Percentiles rank a stretch among this genome's conserved stretches.
Conservation (phyloP, 371 early-diverging fungal species). For the Mortierella sp. region DNA sequence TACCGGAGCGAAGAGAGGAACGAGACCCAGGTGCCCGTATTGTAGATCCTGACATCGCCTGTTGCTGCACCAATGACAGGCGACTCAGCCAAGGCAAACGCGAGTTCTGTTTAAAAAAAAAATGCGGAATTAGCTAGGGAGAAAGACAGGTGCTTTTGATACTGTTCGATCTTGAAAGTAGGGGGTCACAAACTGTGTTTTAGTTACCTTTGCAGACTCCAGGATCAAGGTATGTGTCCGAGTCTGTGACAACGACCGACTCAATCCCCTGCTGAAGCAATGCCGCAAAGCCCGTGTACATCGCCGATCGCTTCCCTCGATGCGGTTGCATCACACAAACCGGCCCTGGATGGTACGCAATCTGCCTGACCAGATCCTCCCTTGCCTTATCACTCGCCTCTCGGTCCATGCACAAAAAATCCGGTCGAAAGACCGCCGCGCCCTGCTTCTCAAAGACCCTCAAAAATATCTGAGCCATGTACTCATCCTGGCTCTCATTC, state of each 20-base stretch:
- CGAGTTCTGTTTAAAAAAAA: conserved; percentile 56
- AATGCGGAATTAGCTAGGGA: no score
- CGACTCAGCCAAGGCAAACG: conserved; percentile 63
- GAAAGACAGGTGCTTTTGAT: no score
- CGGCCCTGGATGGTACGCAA: conserved; percentile 57
- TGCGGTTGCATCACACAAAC: conserved; percentile 71
- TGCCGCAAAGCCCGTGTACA: conserved; percentile 73
- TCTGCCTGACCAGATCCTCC: conserved; percentile 35
- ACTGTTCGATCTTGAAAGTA: no score
- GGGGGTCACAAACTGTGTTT: no score
- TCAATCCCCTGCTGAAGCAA: conserved; percentile 66
- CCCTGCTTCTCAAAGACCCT: conserved; percentile 63
- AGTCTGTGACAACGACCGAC: conserved; percentile 72
- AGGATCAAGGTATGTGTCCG: conserved; percentile 72
- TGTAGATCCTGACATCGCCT: conserved; percentile 76
- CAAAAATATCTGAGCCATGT: conserved; percentile 71
- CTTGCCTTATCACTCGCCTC: conserved; percentile 36
- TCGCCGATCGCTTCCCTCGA: conserved; percentile 71
- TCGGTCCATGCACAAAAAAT: conserved; percentile 59
- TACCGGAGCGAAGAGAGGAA: conserved; percentile 75
- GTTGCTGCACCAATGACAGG: conserved; percentile 69
- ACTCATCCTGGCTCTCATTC: conserved; percentile 65
- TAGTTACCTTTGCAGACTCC: conserved; percentile 53
- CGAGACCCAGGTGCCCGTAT: conserved; percentile 61
- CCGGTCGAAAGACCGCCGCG: conserved; percentile 57